Percentiles rank a stretch among this genome's conserved stretches.
Conservation (phyloP, 2,329 filamentous ascomycete species). For the Ilyonectria destructans region DNA sequence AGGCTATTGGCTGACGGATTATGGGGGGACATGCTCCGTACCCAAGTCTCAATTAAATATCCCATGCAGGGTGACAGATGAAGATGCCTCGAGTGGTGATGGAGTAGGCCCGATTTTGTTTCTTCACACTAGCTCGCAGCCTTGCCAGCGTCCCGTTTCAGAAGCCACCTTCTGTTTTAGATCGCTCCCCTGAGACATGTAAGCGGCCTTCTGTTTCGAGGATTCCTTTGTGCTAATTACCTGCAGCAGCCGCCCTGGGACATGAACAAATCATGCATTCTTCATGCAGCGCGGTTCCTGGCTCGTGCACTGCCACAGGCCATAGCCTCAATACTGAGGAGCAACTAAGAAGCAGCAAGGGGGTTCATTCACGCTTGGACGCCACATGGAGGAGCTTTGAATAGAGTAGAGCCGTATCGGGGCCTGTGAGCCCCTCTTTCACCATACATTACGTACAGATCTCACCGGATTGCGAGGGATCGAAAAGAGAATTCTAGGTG, state of each 20-base stretch:
- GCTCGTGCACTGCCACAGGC: not conserved
- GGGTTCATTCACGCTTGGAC: not conserved
- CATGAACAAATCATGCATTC: not conserved
- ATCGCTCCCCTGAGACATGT: conserved; percentile 9
- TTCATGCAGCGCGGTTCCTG: not conserved
- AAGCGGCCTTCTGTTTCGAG: conserved; percentile 9
- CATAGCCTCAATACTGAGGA: not conserved
- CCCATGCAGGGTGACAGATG: not conserved
- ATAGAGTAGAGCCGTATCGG: not conserved
- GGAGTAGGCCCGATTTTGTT: conserved; percentile 3
- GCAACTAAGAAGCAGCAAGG: not conserved
- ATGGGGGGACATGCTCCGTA: not conserved
- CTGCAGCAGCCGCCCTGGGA: conserved; percentile 5
- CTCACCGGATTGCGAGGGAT: conserved; percentile 22
- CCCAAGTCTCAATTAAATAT: not conserved
- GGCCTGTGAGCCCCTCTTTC: not conserved
- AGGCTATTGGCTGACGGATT: conserved; percentile 14
- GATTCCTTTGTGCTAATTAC: not conserved
- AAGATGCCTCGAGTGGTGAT: not conserved
- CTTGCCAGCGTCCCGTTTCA: not conserved
- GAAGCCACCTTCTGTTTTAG: conserved; percentile 12
- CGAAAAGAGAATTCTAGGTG: not conserved
- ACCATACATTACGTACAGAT: conserved; percentile 1
- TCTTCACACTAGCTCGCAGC: conserved; percentile 2
- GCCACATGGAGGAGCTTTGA: not conserved